Evolutionary conservation across 129 eudicot genomes (phyloP).

Genomic region (Chrysanthemum seticuspe): DNA sequence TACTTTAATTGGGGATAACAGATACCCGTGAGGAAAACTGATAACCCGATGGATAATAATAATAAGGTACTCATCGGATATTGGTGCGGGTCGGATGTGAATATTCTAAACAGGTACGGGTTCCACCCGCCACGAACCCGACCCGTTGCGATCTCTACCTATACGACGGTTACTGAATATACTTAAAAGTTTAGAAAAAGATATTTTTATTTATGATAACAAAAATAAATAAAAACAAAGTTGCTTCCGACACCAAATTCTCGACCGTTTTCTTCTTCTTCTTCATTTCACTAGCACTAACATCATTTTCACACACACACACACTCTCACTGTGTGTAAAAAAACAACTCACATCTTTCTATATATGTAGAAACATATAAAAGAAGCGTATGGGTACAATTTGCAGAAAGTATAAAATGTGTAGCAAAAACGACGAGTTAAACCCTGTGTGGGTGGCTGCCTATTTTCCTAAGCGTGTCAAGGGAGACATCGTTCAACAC

Average conservation of each 20-base stretch:
- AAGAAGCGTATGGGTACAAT: slow-evolving; percentile 34
- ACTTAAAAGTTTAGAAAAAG: not conserved
- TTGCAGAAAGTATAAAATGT: slow-evolving; percentile 40
- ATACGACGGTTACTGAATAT: not conserved
- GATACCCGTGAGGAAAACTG: too few relatives aligned
- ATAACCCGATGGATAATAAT: too few relatives aligned
- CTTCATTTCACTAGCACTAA: slow-evolving; percentile 1
- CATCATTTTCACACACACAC: slow-evolving; percentile 14
- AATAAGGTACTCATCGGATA: too few relatives aligned
- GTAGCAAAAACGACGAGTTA: slow-evolving; percentile 51
- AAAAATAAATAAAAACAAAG: not conserved
- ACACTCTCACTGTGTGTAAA: not conserved
- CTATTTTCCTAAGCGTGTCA: slow-evolving; percentile 55
- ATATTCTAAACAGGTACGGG: too few relatives aligned
- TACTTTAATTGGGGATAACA: too few relatives aligned
- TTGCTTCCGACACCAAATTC: slow-evolving; percentile 19
- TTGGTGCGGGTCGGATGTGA: too few relatives aligned
- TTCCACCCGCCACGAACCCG: too few relatives aligned
- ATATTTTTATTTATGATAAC: not conserved
- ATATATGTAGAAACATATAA: not conserved
- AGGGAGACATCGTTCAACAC: slow-evolving; percentile 41
- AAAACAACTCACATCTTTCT: not conserved
- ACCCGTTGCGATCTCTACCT: too few relatives aligned
- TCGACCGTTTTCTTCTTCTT: slow-evolving; percentile 53
- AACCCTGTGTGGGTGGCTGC: slow-evolving; percentile 72